phyloP scores from a whole-genome alignment of 352 stramenopile genomes.

The Saprolegnia parasitica region DNA sequence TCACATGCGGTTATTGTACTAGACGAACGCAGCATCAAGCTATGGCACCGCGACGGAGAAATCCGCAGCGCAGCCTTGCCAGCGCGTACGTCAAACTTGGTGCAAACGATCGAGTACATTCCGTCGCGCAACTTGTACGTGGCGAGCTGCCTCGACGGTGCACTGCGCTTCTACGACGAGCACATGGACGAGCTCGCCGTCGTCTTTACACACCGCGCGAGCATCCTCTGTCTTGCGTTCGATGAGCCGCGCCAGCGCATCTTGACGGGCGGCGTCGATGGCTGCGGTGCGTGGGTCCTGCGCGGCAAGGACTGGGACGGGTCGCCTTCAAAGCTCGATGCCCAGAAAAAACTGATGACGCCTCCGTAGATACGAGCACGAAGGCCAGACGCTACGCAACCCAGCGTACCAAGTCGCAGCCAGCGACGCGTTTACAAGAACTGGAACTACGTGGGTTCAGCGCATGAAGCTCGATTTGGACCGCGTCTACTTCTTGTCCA shows the following conservation, averaged over 20 bases:
- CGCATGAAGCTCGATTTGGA: constrained; percentile 47
- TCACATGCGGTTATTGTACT: neutral
- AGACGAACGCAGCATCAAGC: constrained; percentile 31
- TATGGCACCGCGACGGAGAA: constrained; percentile 31
- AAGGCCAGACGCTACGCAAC: constrained; percentile 21
- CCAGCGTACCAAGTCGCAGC: constrained; percentile 27
- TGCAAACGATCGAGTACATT: constrained; percentile 60
- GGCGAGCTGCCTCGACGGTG: constrained; percentile 54
- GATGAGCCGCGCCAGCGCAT: constrained; percentile 49
- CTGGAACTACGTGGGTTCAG: constrained; percentile 41
- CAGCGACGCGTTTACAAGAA: constrained; percentile 17
- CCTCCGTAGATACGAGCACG: constrained; percentile 22
- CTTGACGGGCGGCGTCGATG: constrained; percentile 57
- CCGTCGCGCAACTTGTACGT: constrained; percentile 57
- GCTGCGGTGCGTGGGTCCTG: constrained; percentile 56
- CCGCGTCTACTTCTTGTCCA: constrained; percentile 24
- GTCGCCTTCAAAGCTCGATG: neutral
- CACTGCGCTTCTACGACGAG: constrained; percentile 56
- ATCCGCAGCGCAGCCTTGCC: constrained; percentile 50
- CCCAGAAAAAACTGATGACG: too few species aligned
- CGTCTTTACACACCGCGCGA: constrained; percentile 44
- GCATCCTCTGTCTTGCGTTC: constrained; percentile 53
- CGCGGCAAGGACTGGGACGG: constrained; percentile 37
- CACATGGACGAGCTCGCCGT: constrained; percentile 53
- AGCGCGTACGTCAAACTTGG: constrained; percentile 47